These are phyloP conservation scores for Boechera stricta DNA, from an alignment of 345 rosid species.

Conservation along the genomic window DNA sequence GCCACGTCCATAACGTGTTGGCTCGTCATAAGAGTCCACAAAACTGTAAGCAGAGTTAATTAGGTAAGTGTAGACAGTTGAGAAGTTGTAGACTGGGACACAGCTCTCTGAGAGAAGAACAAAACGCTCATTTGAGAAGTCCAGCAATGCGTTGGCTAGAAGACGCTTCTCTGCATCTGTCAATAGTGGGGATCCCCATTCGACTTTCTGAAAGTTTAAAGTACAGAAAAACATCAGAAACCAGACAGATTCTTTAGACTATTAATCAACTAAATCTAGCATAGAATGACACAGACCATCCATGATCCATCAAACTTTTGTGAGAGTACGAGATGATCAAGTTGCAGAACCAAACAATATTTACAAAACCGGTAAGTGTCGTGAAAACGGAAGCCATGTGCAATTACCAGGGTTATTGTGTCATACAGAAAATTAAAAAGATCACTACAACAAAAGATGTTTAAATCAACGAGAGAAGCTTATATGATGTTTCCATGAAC, in stretches of 20 bases:
- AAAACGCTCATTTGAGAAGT: conserved; percentile 86
- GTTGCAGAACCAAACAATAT: conserved; percentile 24
- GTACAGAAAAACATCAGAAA: conserved; percentile 29
- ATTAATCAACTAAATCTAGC: neutral
- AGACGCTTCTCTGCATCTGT: conserved; percentile 92
- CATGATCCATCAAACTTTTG: conserved; percentile 4
- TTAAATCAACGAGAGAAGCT: neutral
- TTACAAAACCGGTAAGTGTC: neutral
- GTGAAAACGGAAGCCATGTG: neutral
- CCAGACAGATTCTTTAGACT: neutral
- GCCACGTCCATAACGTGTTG: conserved; percentile 88
- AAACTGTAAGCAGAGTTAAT: conserved; percentile 72
- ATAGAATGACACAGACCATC: neutral
- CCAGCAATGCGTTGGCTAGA: conserved; percentile 84
- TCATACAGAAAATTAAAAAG: conserved; percentile 13
- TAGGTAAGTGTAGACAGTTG: conserved; percentile 77
- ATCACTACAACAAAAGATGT: neutral
- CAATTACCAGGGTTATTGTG: conserved; percentile 3
- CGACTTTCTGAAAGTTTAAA: conserved; percentile 59
- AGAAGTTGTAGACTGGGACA: conserved; percentile 85
- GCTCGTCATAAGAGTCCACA: conserved; percentile 88
- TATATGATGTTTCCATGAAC: neutral
- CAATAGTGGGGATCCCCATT: conserved; percentile 77
- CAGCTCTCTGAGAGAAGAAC: conserved; percentile 96
- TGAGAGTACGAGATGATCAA: neutral